A percentile compares a stretch with the other conserved stretches of the same genome.
Conservation (phyloP, 176 grass and related monocot species). For the Oryza australiensis region DNA sequence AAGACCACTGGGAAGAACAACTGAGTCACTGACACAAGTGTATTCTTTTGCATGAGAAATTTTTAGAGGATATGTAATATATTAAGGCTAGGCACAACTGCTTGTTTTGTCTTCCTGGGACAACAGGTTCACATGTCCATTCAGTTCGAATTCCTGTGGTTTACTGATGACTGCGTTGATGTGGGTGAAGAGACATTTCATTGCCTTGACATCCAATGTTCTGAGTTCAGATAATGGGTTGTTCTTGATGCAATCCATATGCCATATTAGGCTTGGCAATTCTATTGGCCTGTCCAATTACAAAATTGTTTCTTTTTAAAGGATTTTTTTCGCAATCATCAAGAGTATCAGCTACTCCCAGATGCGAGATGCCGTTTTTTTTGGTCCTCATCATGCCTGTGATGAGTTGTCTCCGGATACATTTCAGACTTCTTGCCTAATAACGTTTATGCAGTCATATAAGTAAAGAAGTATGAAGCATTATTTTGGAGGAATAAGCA, state of each 20-base stretch:
- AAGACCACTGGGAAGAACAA: conserved; percentile 34
- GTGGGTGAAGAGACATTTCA: conserved; percentile 22
- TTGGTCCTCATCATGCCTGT: neutral
- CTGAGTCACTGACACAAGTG: conserved; percentile 30
- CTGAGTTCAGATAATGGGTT: neutral
- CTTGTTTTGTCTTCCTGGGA: conserved; percentile 21
- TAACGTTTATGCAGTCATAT: neutral
- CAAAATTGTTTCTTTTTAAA: neutral
- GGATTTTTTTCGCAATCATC: neutral
- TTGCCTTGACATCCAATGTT: neutral
- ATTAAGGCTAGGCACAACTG: conserved; percentile 42
- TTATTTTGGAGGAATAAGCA: neutral
- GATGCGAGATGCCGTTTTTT: neutral
- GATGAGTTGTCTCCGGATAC: conserved; percentile 13
- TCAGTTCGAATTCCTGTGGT: conserved; percentile 40
- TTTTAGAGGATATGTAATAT: conserved; percentile 56
- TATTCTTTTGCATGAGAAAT: conserved; percentile 37
- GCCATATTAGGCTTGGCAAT: neutral
- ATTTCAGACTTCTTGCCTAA: neutral
- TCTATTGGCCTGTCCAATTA: neutral
- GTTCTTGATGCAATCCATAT: neutral
- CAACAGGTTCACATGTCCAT: conserved; percentile 23
- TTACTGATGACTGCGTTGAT: conserved; percentile 32
- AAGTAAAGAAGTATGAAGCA: neutral
- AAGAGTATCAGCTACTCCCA: neutral